These are phyloP conservation scores for Rhizophora mangle DNA, from an alignment of 345 rosid species.

Conservation along the genomic window DNA sequence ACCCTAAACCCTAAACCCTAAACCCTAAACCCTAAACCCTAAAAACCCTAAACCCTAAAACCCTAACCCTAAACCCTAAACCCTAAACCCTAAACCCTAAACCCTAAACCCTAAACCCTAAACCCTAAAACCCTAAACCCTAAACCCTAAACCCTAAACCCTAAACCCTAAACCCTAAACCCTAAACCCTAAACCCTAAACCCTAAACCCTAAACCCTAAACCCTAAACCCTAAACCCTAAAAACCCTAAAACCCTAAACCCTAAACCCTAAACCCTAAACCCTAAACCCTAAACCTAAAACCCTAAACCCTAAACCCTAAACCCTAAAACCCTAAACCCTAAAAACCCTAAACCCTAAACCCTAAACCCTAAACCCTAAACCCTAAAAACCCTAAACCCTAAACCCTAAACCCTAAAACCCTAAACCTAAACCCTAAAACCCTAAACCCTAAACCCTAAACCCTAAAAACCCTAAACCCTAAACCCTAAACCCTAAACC, in stretches of 20 bases:
- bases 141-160: no score
- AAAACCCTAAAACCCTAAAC: conserved; percentile 17
- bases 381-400: not conserved
- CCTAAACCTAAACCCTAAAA: conserved; percentile 2
- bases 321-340: conserved; percentile 4
- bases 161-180: not conserved
- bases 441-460: conserved; percentile 1
- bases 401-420: conserved; percentile 8
- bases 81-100: conserved; percentile 8
- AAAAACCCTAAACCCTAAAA: no score
- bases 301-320: not conserved
- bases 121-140: conserved; percentile 2
- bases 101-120: conserved; percentile 1
- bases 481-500: not conserved
- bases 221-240: conserved; percentile 22
- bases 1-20: not conserved
- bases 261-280: conserved; percentile 24
- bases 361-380: not conserved
- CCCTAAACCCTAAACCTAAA: conserved; percentile 15
- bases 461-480: conserved; percentile 5
- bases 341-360: not conserved
- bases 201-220: conserved; percentile 15
- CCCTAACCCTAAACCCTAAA: no score
- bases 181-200: conserved; percentile 8
- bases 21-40: not conserved